Conservation (phyloP, 768 basidiomycete genomes). For the Hirschioporus abietinus region DNA sequence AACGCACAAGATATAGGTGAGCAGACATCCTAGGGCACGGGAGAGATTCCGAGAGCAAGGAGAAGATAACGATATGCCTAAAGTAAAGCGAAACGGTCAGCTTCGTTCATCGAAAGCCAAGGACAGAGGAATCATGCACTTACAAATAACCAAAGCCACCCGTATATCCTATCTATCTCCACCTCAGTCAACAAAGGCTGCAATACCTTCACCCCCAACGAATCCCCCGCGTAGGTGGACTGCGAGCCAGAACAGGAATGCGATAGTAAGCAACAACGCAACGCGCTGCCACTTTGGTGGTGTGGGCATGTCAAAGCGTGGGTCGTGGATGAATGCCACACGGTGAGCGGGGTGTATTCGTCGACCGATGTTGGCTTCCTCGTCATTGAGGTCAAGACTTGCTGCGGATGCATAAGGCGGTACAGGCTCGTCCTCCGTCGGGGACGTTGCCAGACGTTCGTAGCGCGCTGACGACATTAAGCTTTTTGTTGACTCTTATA, state of each 20-base stretch:
- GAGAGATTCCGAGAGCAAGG: no score
- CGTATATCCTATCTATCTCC: not conserved
- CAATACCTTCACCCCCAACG: not conserved
- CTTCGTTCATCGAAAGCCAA: no score
- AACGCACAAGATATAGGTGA: not conserved
- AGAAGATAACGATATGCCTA: no score
- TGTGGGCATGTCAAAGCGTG: constrained; percentile 39
- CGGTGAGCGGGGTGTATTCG: not conserved
- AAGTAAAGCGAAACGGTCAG: no score
- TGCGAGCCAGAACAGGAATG: constrained; percentile 11
- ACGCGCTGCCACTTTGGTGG: constrained; percentile 44
- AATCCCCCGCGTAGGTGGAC: not conserved
- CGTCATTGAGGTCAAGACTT: not conserved
- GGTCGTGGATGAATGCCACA: constrained; percentile 21
- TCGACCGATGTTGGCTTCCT: not conserved
- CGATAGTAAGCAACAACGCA: constrained; percentile 35
- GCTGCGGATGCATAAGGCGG: not conserved
- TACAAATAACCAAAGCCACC: not conserved
- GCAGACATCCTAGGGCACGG: no score
- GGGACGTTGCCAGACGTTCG: not conserved
- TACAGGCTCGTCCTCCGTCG: not conserved
- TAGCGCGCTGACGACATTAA: not conserved
- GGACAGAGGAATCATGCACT: not conserved
- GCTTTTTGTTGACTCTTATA: not conserved
- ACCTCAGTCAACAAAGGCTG: not conserved